These are phyloP conservation scores for Endocladia muricata DNA, from an alignment of 31 red algal genomes.

Conservation along the genomic window DNA sequence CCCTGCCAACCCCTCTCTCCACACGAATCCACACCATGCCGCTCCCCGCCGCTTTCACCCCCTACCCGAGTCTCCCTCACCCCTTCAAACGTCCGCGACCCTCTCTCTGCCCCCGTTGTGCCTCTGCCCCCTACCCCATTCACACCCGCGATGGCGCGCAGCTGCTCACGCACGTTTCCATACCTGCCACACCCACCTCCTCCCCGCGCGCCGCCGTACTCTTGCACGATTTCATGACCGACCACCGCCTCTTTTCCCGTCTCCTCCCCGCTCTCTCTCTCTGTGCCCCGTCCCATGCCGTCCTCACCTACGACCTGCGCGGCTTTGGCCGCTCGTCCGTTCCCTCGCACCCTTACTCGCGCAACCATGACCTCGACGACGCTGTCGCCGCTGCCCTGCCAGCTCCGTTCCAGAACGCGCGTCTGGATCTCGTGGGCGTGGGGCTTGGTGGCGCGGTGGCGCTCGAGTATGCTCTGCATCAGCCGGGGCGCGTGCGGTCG, in stretches of 20 bases:
- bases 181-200: not conserved
- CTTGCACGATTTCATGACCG: constrained; percentile 70
- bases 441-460: constrained; percentile 51
- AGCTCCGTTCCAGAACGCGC: no score
- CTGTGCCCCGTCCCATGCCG: not conserved
- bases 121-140: not conserved
- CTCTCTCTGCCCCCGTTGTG: not conserved
- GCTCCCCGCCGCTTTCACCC: not conserved
- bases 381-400: constrained; percentile 1
- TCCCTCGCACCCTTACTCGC: constrained; percentile 28
- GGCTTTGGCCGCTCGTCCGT: constrained; percentile 42
- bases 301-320: constrained; percentile 45
- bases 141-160: constrained; percentile 6
- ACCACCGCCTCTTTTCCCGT: constrained; percentile 40
- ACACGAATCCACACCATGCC: not conserved
- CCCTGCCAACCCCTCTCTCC: no score
- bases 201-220: constrained; percentile 17
- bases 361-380: constrained; percentile 29
- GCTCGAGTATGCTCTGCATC: constrained; percentile 29
- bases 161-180: not conserved
- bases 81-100: not conserved
- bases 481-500: not conserved
- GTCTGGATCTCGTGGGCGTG: constrained; percentile 41
- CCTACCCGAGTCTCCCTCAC: not conserved
- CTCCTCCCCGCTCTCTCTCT: constrained; percentile 7